Percentiles rank a stretch among this genome's conserved stretches.
phyloP scores from a whole-genome alignment of 345 rosid species.

The Eucalyptus regnans region DNA sequence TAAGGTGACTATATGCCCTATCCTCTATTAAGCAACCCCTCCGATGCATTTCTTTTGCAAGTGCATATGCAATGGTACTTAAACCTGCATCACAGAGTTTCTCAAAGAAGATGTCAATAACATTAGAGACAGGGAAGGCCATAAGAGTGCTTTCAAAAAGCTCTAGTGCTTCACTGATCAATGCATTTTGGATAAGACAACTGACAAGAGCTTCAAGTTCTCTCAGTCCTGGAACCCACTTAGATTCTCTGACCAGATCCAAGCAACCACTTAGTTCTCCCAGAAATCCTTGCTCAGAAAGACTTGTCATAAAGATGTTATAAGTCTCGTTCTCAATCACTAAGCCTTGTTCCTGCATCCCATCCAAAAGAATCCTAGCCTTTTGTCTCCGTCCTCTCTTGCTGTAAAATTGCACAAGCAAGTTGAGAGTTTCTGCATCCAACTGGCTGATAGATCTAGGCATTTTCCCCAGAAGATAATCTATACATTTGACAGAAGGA shows the following conservation, averaged over 20 bases:
- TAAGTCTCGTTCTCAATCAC: constrained; percentile 26
- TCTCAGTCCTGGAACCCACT: constrained; percentile 40
- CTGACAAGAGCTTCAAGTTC: constrained; percentile 26
- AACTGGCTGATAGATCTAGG: constrained; percentile 42
- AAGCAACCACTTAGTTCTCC: constrained; percentile 21
- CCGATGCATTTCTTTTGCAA: constrained; percentile 33
- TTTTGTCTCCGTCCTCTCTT: constrained; percentile 36
- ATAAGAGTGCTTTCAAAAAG: constrained; percentile 40
- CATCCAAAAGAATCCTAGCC: constrained; percentile 28
- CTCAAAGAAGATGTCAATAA: constrained; percentile 29
- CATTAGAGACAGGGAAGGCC: constrained; percentile 13
- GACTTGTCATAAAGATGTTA: constrained; percentile 24
- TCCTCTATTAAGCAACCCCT: constrained; percentile 30
- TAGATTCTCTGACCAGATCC: constrained; percentile 22
- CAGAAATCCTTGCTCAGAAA: constrained; percentile 24
- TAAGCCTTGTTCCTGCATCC: constrained; percentile 32
- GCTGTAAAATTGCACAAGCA: constrained; percentile 48
- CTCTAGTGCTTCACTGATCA: constrained; percentile 48
- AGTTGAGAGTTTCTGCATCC: constrained; percentile 42
- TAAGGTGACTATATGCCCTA: constrained; percentile 26
- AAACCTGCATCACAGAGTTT: constrained; percentile 36
- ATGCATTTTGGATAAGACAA: constrained; percentile 28
- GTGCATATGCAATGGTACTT: constrained; percentile 15
- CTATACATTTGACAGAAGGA: constrained; percentile 21
- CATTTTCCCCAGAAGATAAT: constrained; percentile 32